Evolutionary conservation across 495 filamentous ascomycete species (phyloP).

Genomic region (Penicillium coffeae): DNA sequence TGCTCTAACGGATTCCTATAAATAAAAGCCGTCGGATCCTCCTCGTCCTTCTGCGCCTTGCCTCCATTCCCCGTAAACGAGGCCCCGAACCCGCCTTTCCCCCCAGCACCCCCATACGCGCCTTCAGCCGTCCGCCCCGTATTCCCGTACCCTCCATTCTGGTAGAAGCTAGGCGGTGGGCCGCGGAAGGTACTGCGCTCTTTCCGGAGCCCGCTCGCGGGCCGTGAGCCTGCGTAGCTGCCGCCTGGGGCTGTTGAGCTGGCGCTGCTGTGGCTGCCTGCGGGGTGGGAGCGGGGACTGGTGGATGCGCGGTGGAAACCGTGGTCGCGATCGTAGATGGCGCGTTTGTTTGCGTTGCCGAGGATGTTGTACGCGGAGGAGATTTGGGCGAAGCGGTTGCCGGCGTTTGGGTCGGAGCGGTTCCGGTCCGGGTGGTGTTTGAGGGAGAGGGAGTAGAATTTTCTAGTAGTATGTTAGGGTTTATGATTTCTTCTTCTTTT

Average conservation of each 20-base stretch:
- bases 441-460: slow-evolving; percentile 93
- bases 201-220: slow-evolving; percentile 74
- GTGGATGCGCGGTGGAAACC: slow-evolving; percentile 33
- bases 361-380: slow-evolving; percentile 83
- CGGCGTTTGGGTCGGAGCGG: slow-evolving; percentile 66
- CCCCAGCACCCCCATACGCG: background rate
- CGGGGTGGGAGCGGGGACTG: slow-evolving; percentile 35
- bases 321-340: slow-evolving; percentile 71
- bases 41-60: slow-evolving; percentile 18
- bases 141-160: slow-evolving; percentile 58
- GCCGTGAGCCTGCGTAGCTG: slow-evolving; percentile 60
- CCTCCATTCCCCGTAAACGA: slow-evolving; percentile 5
- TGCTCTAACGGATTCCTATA: slow-evolving; percentile 53
- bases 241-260: slow-evolving; percentile 35
- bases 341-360: slow-evolving; percentile 63
- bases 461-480: slow-evolving; percentile 22
- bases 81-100: slow-evolving; percentile 28
- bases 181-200: slow-evolving; percentile 72
- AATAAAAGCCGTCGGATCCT: slow-evolving; percentile 44
- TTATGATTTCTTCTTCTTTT: background rate
- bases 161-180: slow-evolving; percentile 85
- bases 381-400: slow-evolving; percentile 76
- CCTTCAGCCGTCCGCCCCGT: slow-evolving; percentile 18
- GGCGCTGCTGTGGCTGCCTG: slow-evolving; percentile 39
- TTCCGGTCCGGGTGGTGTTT: slow-evolving; percentile 92